phyloP scores from a whole-genome alignment of 2,329 filamentous ascomycete species.

The Penicillium crustosum region DNA sequence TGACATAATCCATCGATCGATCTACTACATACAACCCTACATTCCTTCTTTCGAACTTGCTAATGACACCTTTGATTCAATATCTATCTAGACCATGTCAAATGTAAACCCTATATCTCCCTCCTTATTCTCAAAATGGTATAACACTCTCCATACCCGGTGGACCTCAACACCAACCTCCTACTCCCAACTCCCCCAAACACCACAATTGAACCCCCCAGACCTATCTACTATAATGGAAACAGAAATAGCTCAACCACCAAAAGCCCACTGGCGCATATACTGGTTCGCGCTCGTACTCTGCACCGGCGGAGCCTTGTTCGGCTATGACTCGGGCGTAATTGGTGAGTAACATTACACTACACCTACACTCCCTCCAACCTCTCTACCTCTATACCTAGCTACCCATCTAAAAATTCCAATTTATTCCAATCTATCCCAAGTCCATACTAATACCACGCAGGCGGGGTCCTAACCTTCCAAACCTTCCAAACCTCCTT shows the following conservation, averaged over 20 bases:
- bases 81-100: neutral
- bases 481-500: constrained; percentile 1
- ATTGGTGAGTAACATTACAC: constrained; percentile 34
- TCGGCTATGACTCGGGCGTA: constrained; percentile 47
- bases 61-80: neutral
- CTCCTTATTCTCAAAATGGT: constrained; percentile 1
- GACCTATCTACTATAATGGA: neutral
- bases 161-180: neutral
- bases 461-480: constrained; percentile 51
- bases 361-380: too few relatives aligned
- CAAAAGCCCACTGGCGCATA: constrained; percentile 46
- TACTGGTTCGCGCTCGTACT: constrained; percentile 55
- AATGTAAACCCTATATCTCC: neutral
- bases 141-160: constrained; percentile 14
- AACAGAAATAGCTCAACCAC: neutral
- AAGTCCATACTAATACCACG: neutral
- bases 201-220: constrained; percentile 1
- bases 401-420: too few relatives aligned
- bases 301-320: constrained; percentile 52
- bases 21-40: neutral
- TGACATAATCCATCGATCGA: neutral
- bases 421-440: too few relatives aligned
- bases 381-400: too few relatives aligned
- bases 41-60: neutral
- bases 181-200: constrained; percentile 16